Evolutionary conservation across 106 monocot species (phyloP).

Genomic region (Dactylorhiza incarnata): DNA sequence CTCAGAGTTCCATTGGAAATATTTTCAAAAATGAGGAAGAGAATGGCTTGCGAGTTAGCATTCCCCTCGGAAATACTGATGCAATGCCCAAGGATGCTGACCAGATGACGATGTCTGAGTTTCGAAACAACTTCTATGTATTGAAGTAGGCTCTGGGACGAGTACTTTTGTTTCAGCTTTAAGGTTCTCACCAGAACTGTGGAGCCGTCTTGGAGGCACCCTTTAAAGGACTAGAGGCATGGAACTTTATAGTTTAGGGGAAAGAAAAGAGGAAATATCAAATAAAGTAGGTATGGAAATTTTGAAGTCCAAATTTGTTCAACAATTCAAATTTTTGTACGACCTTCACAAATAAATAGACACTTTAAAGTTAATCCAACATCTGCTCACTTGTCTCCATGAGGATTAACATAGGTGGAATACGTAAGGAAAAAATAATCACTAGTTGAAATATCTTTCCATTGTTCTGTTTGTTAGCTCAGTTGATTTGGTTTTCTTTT

Average conservation of each 20-base stretch:
- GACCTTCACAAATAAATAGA: too few species aligned
- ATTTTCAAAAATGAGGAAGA: conserved; percentile 59
- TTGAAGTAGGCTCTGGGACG: conserved; percentile 42
- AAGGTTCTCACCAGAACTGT: conserved; percentile 49
- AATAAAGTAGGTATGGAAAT: background rate
- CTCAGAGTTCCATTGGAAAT: conserved; percentile 76
- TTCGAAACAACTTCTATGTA: conserved; percentile 72
- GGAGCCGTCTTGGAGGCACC: conserved; percentile 59
- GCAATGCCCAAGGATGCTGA: conserved; percentile 87
- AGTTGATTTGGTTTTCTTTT: too few species aligned
- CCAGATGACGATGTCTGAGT: conserved; percentile 73
- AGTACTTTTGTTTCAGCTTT: conserved; percentile 56
- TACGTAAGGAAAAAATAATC: too few species aligned
- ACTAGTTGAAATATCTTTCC: too few species aligned
- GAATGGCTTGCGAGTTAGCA: conserved; percentile 2
- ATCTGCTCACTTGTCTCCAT: too few species aligned
- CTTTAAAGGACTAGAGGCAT: conserved; percentile 51
- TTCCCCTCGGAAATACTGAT: conserved; percentile 29
- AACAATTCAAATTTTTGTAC: too few species aligned
- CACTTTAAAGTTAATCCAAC: too few species aligned
- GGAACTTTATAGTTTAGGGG: background rate
- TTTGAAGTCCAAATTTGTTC: background rate
- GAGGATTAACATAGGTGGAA: too few species aligned
- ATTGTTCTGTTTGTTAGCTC: too few species aligned
- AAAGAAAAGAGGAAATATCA: background rate